Evolutionary conservation across 768 basidiomycete genomes (phyloP), one percentile per base, ranked within the genome.

Genomic region (Lactarius pseudohatsudake): DNA sequence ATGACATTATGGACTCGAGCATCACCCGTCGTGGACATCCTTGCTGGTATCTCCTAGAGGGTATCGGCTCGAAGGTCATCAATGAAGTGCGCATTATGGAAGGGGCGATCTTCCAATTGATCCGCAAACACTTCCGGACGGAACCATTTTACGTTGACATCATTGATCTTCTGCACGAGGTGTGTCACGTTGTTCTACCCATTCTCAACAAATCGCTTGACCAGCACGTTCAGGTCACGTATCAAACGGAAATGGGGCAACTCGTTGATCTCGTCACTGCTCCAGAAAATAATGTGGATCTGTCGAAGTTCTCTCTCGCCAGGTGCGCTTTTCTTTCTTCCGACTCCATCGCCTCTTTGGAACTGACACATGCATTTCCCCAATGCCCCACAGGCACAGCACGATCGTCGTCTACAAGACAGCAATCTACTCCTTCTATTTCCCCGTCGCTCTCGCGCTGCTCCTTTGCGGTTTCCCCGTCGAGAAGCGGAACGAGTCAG

Each of bases 1-100:
- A 99, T 77, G 96, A 98, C 77, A 95, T 98, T 73, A 99, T 99
- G 96, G 96, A 99, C 75, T 77, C 84, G n/a, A 93, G 91, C 55
- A 89, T 98, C 72, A 98, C 96, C 13, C 90, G 96, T 30, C 89
- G 96, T 13, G 89, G 90, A 4, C 95, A 97, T 77, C 91, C 95
- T 2, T 99, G 96, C 79, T 99, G 93, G 92, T 98, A 96, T 80
- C 84, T 80, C 57, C 76, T 86, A 53, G 81, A 82, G 62, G 80
- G 79, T 20, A 86, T 96, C 68, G 88, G 88, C 56, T 87, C 87
- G 78, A 86, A 96, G 68, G 95, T 96, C 4, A 90, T 98, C 80
- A 98, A 98, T 81, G 96, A 98, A 75, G 80, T 92, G 2, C 94
- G 97, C 84, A 92, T 98, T 91, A 88, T 98, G 77, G 94, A 95